These are phyloP conservation scores for Sporisorium reilianum DNA, from an alignment of 1,284 basidiomycete genomes.

Conservation along the genomic window DNA sequence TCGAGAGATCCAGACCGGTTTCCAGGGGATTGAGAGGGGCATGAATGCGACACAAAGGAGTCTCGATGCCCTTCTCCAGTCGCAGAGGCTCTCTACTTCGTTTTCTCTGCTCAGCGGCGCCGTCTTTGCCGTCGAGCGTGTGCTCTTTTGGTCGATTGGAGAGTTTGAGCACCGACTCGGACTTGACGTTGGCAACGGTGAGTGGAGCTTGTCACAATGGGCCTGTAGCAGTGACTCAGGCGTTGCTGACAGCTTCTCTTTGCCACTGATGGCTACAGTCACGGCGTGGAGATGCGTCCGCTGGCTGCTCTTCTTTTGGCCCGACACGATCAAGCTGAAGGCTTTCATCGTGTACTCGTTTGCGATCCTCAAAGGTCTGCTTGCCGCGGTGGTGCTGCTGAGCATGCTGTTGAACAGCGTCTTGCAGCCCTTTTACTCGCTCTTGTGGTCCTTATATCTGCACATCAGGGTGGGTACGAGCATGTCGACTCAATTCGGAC, in stretches of 20 bases:
- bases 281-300: conserved; percentile 13
- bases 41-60: conserved; percentile 9
- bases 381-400: conserved; percentile 6
- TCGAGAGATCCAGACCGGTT: conserved; percentile 7
- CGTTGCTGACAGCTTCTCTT: conserved; percentile 2
- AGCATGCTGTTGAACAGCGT: conserved; percentile 6
- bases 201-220: background rate
- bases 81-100: conserved; percentile 1
- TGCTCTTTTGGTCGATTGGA: conserved; percentile 8
- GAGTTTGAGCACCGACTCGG: conserved; percentile 7
- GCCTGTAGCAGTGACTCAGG: no score
- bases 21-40: conserved; percentile 1
- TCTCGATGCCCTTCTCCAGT: conserved; percentile 5
- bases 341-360: background rate
- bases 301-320: conserved; percentile 18
- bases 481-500: background rate
- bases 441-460: background rate
- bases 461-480: background rate
- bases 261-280: background rate
- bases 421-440: background rate
- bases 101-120: background rate
- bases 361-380: conserved; percentile 6
- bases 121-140: conserved; percentile 8
- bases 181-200: conserved; percentile 3
- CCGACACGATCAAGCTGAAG: conserved; percentile 10